Conservation (phyloP, 331 rosid genomes). For the Prunus yedoensis region DNA sequence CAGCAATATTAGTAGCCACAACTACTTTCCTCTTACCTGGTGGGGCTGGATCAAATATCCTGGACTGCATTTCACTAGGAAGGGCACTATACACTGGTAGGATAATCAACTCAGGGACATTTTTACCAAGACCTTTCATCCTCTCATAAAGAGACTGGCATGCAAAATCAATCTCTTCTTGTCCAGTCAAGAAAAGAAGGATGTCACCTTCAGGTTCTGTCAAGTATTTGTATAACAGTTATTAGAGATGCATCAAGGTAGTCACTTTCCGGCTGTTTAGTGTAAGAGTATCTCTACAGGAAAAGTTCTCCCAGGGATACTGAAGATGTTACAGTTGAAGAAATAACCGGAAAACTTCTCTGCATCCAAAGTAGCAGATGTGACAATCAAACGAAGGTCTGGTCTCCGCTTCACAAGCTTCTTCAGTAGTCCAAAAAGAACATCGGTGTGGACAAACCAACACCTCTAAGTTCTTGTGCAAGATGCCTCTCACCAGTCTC, state of each 20-base stretch:
- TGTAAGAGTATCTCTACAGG: too few relatives aligned
- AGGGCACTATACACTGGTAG: conserved; percentile 92
- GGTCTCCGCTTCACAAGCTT: too few relatives aligned
- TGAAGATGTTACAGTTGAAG: too few relatives aligned
- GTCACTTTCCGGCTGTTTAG: too few relatives aligned
- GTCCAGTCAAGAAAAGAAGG: conserved; percentile 93
- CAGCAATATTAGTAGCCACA: conserved; percentile 92
- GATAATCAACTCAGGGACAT: conserved; percentile 83
- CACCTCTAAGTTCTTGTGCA: conserved; percentile 92
- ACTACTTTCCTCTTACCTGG: conserved; percentile 95
- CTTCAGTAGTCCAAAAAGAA: too few relatives aligned
- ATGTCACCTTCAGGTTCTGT: conserved; percentile 92
- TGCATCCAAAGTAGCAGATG: too few relatives aligned
- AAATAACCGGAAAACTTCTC: too few relatives aligned
- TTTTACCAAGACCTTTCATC: conserved; percentile 83
- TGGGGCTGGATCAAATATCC: conserved; percentile 90
- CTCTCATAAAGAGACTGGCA: conserved; percentile 93
- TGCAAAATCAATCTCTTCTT: conserved; percentile 93
- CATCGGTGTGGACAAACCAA: conserved; percentile 45
- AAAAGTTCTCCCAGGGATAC: too few relatives aligned
- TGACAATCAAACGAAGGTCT: too few relatives aligned
- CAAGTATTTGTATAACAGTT: conserved; percentile 51
- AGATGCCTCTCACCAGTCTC: conserved; percentile 92
- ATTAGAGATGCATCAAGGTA: too few relatives aligned
- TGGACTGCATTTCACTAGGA: conserved; percentile 94